Conservation (phyloP, 441 rosid genomes). For the Croton laevigatus region DNA sequence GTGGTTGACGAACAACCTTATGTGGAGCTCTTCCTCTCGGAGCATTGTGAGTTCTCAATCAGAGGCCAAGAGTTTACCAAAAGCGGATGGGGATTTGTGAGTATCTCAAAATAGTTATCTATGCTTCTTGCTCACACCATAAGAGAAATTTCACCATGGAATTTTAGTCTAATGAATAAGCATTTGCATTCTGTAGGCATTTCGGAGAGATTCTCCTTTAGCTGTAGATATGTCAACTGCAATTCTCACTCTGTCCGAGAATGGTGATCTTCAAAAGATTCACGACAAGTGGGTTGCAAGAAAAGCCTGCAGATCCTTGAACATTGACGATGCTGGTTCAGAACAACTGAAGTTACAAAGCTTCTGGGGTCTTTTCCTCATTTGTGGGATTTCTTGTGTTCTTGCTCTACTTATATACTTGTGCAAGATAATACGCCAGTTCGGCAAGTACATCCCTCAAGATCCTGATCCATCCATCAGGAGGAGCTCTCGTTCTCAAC, state of each 20-base stretch:
- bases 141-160: too few relatives aligned
- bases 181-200: slow-evolving; percentile 46
- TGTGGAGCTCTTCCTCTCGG: slow-evolving; percentile 73
- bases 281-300: slow-evolving; percentile 73
- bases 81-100: slow-evolving; percentile 94
- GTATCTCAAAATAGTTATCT: slow-evolving; percentile 30
- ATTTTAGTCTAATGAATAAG: too few relatives aligned
- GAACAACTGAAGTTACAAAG: slow-evolving; percentile 66
- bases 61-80: slow-evolving; percentile 83
- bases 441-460: slow-evolving; percentile 35
- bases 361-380: slow-evolving; percentile 79
- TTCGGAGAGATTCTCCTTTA: slow-evolving; percentile 85
- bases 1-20: slow-evolving; percentile 79
- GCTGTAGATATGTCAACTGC: slow-evolving; percentile 92
- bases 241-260: slow-evolving; percentile 74
- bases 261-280: slow-evolving; percentile 77
- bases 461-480: slow-evolving; percentile 31
- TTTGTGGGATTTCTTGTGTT: slow-evolving; percentile 64
- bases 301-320: slow-evolving; percentile 42
- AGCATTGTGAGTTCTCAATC: slow-evolving; percentile 61
- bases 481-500: slow-evolving; percentile 37
- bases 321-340: slow-evolving; percentile 31
- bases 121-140: too few relatives aligned
- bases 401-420: slow-evolving; percentile 64
- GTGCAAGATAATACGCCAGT: slow-evolving; percentile 42